Evolutionary conservation across 805 yeast genomes (phyloP), one percentile per base, ranked within the genome.

Genomic region (Candida pini): DNA sequence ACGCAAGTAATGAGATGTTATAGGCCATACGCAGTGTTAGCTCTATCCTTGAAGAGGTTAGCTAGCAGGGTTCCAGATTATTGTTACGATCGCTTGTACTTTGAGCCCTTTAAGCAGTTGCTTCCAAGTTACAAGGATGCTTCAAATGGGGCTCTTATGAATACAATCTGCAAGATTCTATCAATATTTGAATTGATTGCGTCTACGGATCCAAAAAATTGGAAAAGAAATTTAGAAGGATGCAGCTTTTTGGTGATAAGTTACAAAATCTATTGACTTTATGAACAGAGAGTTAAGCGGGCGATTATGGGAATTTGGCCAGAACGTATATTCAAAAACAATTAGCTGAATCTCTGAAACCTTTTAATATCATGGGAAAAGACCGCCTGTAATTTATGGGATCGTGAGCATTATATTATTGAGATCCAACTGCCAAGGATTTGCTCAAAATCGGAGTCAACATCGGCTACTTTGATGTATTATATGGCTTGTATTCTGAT

Each of bases 171-270:
- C 49, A 62, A 64, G 4, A 44, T 65, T 5, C 47, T 68, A 5
- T 63, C 70, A 49, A 67, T 63, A 4, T 53, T 66, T 28, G 71
- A 65, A 36, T 62, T 66, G 66, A 63, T 65, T 68, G 54, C 62
- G 12, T 56, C 63, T 1, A 47, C n/a, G n/a, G n/a, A 58, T 6
- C 68, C 70, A 6, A 55, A 53, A 26, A 56, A 59, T 37, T 63
- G 70, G 69, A 48, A 68, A 29, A 50, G 55, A 18, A 68, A 66
- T 40, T 43, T 64, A 6, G 67, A 61, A 45, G 71, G 70, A 4
- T 66, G 70, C 43, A 58, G 61, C 0, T 49, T 62, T 1, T 40
- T 62, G 24, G 55, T 66, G 30, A 54, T 55, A 30, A 54, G 62
- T 13, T 55, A 58, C 30, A 59, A 56, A 13, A 62, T 66, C 14